phyloP scores from a whole-genome alignment of 495 filamentous ascomycete genomes.

The Cercophora sp. region DNA sequence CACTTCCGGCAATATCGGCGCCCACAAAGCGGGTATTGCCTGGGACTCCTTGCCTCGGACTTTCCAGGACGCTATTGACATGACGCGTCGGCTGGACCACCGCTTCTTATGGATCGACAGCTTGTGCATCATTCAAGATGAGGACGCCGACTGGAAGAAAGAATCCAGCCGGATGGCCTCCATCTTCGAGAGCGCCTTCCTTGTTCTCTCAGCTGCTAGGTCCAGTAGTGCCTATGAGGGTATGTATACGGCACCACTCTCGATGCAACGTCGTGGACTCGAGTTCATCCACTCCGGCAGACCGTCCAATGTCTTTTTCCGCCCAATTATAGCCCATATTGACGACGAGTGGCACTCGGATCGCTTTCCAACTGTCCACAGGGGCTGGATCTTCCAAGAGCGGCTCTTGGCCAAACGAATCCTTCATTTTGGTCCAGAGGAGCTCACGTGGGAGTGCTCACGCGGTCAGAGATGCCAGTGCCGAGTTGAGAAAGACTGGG shows the following conservation, averaged over 20 bases:
- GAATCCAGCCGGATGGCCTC: background rate
- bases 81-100: background rate
- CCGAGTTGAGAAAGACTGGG: too few relatives aligned
- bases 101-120: conserved; percentile 7
- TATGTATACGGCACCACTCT: background rate
- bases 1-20: background rate
- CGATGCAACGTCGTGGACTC: too few relatives aligned
- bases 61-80: background rate
- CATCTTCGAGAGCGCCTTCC: background rate
- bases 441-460: background rate
- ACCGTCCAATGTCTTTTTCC: background rate
- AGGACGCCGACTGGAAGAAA: background rate
- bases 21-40: background rate
- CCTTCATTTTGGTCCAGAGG: background rate
- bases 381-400: conserved; percentile 1
- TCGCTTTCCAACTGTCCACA: background rate
- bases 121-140: conserved; percentile 7
- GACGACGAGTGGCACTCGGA: too few relatives aligned
- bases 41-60: background rate
- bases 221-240: background rate
- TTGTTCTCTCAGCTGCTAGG: background rate
- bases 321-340: background rate
- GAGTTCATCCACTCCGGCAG: background rate
- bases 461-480: background rate
- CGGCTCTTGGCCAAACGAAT: background rate